Conservation (phyloP, 2,329 filamentous ascomycete genomes). For the Penicillium sp. region DNA sequence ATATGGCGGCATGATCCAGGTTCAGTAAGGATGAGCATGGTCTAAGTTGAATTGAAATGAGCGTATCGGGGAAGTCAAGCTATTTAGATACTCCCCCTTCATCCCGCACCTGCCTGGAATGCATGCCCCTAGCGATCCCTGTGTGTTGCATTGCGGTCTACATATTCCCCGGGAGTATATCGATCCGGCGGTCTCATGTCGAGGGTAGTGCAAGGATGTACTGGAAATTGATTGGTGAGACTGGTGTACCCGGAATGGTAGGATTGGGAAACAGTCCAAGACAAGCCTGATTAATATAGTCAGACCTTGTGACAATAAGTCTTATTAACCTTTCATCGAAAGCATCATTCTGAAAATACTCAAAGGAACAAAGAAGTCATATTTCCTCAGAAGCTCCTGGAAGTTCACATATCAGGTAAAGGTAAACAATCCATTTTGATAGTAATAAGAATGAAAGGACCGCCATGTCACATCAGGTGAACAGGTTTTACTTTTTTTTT, state of each 20-base stretch:
- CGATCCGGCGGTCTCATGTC: neutral
- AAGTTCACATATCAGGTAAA: neutral
- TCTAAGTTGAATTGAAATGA: neutral
- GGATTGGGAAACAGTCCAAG: neutral
- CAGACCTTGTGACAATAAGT: neutral
- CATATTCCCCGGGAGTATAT: neutral
- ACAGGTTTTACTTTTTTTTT: too few relatives aligned
- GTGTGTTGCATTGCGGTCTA: neutral
- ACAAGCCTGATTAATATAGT: neutral
- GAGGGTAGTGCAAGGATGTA: neutral
- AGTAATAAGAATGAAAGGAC: too few relatives aligned
- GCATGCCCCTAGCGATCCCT: slow-evolving; percentile 1
- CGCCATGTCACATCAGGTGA: too few relatives aligned
- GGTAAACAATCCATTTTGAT: neutral
- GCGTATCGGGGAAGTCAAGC: neutral
- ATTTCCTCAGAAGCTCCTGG: neutral
- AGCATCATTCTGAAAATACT: too few relatives aligned
- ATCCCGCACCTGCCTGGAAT: neutral
- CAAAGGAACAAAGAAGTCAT: too few relatives aligned
- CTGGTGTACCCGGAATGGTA: neutral
- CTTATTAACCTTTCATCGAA: neutral
- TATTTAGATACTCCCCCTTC: slow-evolving; percentile 1
- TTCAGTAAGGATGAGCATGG: neutral
- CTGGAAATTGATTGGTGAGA: neutral
- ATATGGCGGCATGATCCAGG: slow-evolving; percentile 10